Conservation (phyloP, 129 eudicot genomes). For the Heracleum sosnowskyi region DNA sequence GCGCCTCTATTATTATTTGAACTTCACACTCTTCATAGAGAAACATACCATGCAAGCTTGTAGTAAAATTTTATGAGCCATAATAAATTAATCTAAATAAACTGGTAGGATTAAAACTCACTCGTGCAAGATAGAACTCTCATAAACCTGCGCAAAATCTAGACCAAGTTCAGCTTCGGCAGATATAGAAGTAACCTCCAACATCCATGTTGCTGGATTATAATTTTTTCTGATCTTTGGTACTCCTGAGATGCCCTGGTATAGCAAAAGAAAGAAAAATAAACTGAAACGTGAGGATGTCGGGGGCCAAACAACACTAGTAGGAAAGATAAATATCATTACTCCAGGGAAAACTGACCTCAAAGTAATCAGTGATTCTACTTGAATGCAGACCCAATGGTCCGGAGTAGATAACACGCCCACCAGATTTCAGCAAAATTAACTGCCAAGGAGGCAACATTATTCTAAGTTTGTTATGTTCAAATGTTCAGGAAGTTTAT, state of each 20-base stretch:
- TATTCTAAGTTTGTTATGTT: background rate
- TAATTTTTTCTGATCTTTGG: conserved; percentile 54
- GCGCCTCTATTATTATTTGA: background rate
- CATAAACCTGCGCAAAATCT: conserved; percentile 62
- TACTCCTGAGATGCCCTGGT: conserved; percentile 60
- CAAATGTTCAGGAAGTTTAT: background rate
- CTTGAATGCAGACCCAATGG: conserved; percentile 24
- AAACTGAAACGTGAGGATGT: background rate
- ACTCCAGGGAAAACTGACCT: conserved; percentile 12
- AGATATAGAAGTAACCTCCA: conserved; percentile 75
- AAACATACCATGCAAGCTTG: background rate
- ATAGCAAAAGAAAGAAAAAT: background rate
- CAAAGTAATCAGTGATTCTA: conserved; percentile 22
- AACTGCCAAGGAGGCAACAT: conserved; percentile 13
- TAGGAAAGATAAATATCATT: background rate
- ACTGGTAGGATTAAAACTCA: conserved; percentile 27
- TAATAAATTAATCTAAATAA: background rate
- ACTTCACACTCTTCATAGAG: background rate
- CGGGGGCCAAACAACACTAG: background rate
- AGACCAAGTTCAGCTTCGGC: conserved; percentile 56
- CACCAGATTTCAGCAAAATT: conserved; percentile 29
- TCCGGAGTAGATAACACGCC: conserved; percentile 25
- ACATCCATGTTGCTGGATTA: conserved; percentile 96
- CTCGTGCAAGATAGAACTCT: conserved; percentile 40
- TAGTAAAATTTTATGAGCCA: background rate